A percentile compares a stretch with the other conserved stretches of the same genome.
Evolutionary conservation across 345 rosid species (phyloP).

Genomic region (Gossypium thurberi): DNA sequence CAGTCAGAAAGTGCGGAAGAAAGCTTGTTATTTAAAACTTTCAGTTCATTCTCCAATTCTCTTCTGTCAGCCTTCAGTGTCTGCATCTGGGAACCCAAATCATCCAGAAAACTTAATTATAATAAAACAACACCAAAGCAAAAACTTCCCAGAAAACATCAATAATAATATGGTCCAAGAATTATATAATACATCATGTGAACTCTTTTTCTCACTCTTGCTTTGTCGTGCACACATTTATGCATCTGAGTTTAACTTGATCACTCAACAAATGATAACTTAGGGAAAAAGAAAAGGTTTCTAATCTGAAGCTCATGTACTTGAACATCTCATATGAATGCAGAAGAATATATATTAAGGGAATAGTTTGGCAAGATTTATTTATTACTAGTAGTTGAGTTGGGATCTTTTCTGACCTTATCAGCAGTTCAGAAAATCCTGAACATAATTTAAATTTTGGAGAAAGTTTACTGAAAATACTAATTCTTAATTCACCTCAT

Average conservation of each 20-base stretch:
- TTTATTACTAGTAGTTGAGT: neutral
- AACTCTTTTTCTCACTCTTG: neutral
- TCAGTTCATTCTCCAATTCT: constrained; percentile 52
- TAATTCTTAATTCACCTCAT: constrained; percentile 43
- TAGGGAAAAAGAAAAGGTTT: neutral
- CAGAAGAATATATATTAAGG: neutral
- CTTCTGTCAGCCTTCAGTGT: constrained; percentile 40
- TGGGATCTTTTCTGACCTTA: neutral
- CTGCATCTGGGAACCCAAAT: constrained; percentile 31
- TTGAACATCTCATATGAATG: neutral
- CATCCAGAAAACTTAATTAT: neutral
- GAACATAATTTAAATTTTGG: neutral
- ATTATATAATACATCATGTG: neutral
- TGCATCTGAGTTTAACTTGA: neutral
- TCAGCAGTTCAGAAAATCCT: neutral
- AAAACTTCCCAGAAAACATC: neutral
- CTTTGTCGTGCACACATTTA: neutral
- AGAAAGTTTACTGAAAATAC: neutral
- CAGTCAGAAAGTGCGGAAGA: constrained; percentile 42
- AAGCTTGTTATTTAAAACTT: constrained; percentile 46
- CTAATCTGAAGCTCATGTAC: neutral
- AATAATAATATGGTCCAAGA: neutral
- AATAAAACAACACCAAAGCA: neutral
- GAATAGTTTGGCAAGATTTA: neutral
- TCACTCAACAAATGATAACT: neutral